A percentile compares a stretch with the other conserved stretches of the same genome.
These are phyloP conservation scores for Arabidopsis hybrid DNA, from an alignment of 441 rosid genomes.

Conservation along the genomic window DNA sequence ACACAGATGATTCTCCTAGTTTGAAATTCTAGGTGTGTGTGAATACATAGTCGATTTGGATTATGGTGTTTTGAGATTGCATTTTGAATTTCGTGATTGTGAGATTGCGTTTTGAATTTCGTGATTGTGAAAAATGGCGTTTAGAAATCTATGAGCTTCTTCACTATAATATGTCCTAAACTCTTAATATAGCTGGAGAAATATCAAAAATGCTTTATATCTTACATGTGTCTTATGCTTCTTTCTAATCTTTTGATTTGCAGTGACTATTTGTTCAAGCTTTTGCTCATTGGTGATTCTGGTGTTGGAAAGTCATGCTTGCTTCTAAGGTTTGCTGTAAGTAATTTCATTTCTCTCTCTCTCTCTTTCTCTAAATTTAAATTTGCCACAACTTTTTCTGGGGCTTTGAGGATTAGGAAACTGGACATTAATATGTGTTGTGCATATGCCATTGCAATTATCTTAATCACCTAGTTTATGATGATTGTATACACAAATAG, in stretches of 20 bases:
- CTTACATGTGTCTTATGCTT: conserved; percentile 2
- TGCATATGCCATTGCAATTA: not conserved
- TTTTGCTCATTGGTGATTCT: conserved; percentile 83
- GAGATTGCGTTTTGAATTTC: not conserved
- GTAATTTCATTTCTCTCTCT: conserved; percentile 23
- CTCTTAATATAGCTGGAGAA: not conserved
- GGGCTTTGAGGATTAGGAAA: not conserved
- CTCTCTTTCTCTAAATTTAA: not conserved
- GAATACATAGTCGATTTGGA: not conserved
- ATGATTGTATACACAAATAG: not conserved
- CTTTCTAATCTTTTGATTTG: conserved; percentile 9
- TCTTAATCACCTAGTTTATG: not conserved
- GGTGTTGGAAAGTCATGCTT: conserved; percentile 86
- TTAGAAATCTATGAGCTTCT: conserved; percentile 8
- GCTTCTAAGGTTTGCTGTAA: conserved; percentile 85
- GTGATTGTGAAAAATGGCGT: not conserved
- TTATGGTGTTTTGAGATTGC: conserved; percentile 23
- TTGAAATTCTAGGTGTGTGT: not conserved
- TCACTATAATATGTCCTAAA: not conserved
- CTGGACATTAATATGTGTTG: not conserved
- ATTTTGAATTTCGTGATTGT: too few species aligned
- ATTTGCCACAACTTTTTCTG: not conserved
- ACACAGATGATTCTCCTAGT: not conserved
- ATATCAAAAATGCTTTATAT: not conserved
- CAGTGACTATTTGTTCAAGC: conserved; percentile 87